Percentiles rank a stretch among this genome's conserved stretches.
Evolutionary conservation across 73 alveolate genomes (phyloP).

Genomic region (Blepharisma japonicum): DNA sequence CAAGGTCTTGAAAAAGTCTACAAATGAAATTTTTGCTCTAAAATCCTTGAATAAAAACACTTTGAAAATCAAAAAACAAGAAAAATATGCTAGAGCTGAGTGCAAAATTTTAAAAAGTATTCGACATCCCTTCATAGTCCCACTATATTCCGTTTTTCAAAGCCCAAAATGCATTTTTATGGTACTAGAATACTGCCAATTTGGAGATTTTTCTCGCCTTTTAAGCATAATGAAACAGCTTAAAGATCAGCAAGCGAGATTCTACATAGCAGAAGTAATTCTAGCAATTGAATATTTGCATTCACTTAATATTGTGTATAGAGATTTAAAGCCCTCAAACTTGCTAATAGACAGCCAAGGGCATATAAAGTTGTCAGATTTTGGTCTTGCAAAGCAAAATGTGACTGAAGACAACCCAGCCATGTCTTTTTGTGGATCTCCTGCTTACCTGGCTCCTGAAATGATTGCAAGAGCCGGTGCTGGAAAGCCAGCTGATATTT

Average conservation of each 20-base stretch:
- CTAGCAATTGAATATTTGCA: constrained; percentile 61
- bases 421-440: constrained; percentile 55
- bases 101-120: constrained; percentile 38
- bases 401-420: constrained; percentile 35
- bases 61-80: constrained; percentile 69
- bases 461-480: constrained; percentile 54
- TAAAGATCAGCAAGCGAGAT: constrained; percentile 48
- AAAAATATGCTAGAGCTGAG: constrained; percentile 38
- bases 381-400: constrained; percentile 52
- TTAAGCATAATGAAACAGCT: background rate
- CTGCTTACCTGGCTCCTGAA: constrained; percentile 70
- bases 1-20: constrained; percentile 31
- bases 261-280: constrained; percentile 56
- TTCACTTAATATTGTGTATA: constrained; percentile 45
- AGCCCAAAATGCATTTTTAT: constrained; percentile 47
- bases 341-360: constrained; percentile 58
- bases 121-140: constrained; percentile 59
- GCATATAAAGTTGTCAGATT: constrained; percentile 59
- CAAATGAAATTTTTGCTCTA: constrained; percentile 68
- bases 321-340: constrained; percentile 70
- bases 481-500: constrained; percentile 66
- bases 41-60: constrained; percentile 72
- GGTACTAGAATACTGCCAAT: constrained; percentile 58
- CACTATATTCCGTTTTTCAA: constrained; percentile 52
- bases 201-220: constrained; percentile 52